Evolutionary conservation across 2,329 filamentous ascomycete species (phyloP).

Genomic region (Hypoxylon sp.): DNA sequence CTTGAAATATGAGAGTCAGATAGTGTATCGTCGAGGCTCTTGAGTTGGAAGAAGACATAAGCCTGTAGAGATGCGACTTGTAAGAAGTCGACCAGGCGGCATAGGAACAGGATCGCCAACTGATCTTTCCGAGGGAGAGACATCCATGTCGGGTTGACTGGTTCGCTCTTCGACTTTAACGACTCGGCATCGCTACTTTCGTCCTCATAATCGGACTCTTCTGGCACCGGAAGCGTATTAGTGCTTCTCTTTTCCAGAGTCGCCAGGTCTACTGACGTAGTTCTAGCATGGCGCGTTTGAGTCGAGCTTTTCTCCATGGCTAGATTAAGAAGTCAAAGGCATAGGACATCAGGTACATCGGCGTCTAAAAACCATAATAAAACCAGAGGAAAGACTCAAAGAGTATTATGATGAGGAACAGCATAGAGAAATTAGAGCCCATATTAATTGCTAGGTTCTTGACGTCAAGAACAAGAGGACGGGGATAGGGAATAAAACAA

Average conservation of each 20-base stretch:
- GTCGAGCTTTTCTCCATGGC: conserved; percentile 24
- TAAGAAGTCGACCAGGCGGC: conserved; percentile 80
- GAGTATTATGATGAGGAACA: conserved; percentile 7
- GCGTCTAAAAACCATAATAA: conserved; percentile 1
- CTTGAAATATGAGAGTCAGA: conserved; percentile 71
- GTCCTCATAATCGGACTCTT: conserved; percentile 39
- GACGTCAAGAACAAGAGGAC: conserved; percentile 1
- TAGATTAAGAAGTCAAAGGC: neutral
- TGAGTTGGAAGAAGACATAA: conserved; percentile 83
- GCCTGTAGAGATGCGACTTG: conserved; percentile 78
- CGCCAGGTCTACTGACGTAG: conserved; percentile 44
- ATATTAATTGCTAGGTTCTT: neutral
- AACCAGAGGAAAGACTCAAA: conserved; percentile 7
- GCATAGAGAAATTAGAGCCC: conserved; percentile 19
- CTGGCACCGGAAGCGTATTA: conserved; percentile 34
- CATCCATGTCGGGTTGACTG: conserved; percentile 71
- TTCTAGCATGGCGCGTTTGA: conserved; percentile 41
- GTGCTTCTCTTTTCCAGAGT: conserved; percentile 28
- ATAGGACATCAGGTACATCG: neutral
- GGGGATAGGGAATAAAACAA: conserved; percentile 8
- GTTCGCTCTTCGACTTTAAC: conserved; percentile 38
- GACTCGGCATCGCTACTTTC: conserved; percentile 43
- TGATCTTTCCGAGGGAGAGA: conserved; percentile 80
- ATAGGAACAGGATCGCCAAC: conserved; percentile 77
- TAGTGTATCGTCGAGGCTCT: conserved; percentile 72